Conservation (phyloP, 192 early-diverging fungal species). For the Backusella morwellensis region DNA sequence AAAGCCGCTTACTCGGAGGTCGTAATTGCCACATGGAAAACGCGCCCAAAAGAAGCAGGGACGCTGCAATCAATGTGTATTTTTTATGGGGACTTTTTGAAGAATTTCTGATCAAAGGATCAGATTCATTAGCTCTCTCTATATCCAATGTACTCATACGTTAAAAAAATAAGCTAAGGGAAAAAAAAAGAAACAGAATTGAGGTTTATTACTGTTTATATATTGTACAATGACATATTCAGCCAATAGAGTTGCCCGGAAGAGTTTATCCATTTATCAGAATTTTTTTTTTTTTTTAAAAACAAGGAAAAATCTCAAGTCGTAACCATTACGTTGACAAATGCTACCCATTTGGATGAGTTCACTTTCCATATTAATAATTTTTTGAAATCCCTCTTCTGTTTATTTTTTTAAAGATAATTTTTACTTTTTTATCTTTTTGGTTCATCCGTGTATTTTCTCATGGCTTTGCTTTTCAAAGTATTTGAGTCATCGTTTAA, state of each 20-base stretch:
- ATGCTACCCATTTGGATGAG: neutral
- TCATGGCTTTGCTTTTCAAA: too few species aligned
- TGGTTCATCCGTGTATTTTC: neutral
- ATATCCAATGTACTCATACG: neutral
- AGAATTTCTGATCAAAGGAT: neutral
- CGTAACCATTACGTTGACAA: neutral
- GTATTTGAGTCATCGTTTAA: too few species aligned
- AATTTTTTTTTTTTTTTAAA: neutral
- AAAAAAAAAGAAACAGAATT: neutral
- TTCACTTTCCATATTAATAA: neutral
- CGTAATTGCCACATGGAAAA: neutral
- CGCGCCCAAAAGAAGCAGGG: neutral
- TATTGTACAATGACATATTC: neutral
- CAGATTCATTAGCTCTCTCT: neutral
- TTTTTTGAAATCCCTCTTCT: neutral
- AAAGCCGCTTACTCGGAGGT: constrained; percentile 1
- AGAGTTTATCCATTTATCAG: neutral
- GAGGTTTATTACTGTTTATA: neutral
- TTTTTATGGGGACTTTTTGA: neutral
- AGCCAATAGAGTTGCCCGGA: neutral
- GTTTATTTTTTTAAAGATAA: neutral
- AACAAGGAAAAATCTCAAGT: neutral
- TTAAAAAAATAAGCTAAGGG: neutral
- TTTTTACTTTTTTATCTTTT: neutral
- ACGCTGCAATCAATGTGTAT: neutral